Evolutionary conservation across 163 green algal genomes (phyloP).

Genomic region (Scenedesmus sp.): DNA sequence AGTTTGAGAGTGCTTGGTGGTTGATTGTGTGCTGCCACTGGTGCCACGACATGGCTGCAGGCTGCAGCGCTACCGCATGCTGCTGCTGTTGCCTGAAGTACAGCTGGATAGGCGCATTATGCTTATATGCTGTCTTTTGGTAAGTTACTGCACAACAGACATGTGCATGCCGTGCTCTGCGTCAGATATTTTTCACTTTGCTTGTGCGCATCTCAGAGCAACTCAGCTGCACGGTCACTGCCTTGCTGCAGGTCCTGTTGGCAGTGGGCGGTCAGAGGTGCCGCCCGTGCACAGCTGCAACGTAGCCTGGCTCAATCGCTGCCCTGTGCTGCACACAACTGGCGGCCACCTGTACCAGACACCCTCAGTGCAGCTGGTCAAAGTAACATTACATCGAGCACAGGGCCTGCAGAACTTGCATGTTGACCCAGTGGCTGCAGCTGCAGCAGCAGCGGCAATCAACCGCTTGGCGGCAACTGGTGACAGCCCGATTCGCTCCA

Average conservation of each 20-base stretch:
- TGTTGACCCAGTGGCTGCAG: conserved; percentile 43
- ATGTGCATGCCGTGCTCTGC: background rate
- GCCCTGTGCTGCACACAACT: conserved; percentile 37
- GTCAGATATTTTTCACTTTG: background rate
- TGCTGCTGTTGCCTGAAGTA: background rate
- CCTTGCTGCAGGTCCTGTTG: conserved; percentile 19
- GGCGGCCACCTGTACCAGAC: conserved; percentile 39
- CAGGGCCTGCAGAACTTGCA: conserved; percentile 51
- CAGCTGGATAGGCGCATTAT: background rate
- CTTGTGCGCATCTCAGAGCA: background rate
- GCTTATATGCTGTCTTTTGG: background rate
- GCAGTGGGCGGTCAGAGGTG: conserved; percentile 33
- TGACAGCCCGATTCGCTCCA: background rate
- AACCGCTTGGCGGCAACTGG: background rate
- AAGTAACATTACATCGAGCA: conserved; percentile 35
- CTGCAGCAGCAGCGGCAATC: conserved; percentile 35
- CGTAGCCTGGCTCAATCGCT: background rate
- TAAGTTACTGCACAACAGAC: background rate
- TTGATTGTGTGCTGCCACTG: background rate
- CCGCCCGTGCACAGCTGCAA: background rate
- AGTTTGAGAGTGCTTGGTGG: background rate
- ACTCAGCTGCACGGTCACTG: background rate
- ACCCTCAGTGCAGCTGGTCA: conserved; percentile 27
- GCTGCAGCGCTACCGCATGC: background rate
- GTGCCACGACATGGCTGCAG: background rate